Percentiles rank a stretch among this genome's conserved stretches.
Evolutionary conservation across 2,329 filamentous ascomycete genomes (phyloP).

Genomic region (Waltergamsia citrina): DNA sequence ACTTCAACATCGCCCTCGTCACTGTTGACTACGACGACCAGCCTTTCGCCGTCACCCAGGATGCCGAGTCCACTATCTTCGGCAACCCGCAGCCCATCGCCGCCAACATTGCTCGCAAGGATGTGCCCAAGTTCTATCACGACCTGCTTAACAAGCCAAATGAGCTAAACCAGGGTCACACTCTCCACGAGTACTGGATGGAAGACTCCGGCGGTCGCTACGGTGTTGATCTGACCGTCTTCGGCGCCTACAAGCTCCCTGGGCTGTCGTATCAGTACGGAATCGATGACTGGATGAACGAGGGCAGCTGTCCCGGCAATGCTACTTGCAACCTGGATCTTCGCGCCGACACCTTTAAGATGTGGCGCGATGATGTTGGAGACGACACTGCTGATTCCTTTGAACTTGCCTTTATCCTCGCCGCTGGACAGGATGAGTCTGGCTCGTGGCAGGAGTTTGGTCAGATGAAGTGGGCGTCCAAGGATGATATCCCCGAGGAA

Average conservation of each 20-base stretch:
- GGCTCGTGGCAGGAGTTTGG: constrained; percentile 48
- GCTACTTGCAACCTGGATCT: constrained; percentile 35
- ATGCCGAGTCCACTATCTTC: constrained; percentile 36
- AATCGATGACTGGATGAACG: constrained; percentile 36
- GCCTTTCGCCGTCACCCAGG: constrained; percentile 36
- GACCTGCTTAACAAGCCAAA: constrained; percentile 39
- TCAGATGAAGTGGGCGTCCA: constrained; percentile 38
- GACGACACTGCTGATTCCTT: constrained; percentile 34
- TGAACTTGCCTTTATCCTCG: constrained; percentile 44
- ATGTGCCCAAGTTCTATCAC: constrained; percentile 39
- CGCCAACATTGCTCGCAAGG: constrained; percentile 28
- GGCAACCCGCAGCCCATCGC: constrained; percentile 35
- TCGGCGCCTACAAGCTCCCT: constrained; percentile 41
- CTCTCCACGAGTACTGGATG: constrained; percentile 49
- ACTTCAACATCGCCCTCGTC: constrained; percentile 47
- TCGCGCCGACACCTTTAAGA: constrained; percentile 35
- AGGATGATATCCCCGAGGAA: constrained; percentile 34
- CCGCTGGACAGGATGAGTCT: constrained; percentile 44
- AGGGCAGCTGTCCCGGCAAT: constrained; percentile 31
- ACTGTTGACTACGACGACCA: constrained; percentile 39
- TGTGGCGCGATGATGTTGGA: constrained; percentile 41
- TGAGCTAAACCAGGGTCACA: constrained; percentile 39
- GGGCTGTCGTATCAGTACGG: constrained; percentile 38
- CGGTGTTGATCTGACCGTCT: constrained; percentile 42
- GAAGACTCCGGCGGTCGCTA: constrained; percentile 41